phyloP scores from a whole-genome alignment of 2,329 filamentous ascomycete species.

The Periglandula ipomoeae region DNA sequence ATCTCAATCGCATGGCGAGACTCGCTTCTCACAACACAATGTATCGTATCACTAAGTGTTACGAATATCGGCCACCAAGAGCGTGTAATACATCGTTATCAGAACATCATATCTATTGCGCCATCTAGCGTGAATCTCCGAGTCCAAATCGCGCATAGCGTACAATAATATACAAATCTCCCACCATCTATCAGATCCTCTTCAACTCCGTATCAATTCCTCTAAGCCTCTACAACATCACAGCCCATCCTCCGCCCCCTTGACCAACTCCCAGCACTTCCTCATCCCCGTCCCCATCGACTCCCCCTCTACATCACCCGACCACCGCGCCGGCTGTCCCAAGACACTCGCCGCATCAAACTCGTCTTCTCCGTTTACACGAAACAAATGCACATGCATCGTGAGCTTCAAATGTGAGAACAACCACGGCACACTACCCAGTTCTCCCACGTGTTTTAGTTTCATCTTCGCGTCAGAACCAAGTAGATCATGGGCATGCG shows the following conservation, averaged over 20 bases:
- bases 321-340: constrained; percentile 18
- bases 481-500: constrained; percentile 17
- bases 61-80: no score
- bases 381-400: constrained; percentile 48
- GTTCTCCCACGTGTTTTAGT: constrained; percentile 27
- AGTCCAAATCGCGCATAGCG: no score
- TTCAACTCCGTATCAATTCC: no score
- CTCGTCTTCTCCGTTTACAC: constrained; percentile 17
- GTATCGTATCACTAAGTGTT: no score
- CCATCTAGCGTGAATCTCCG: no score
- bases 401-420: constrained; percentile 48
- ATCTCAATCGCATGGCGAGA: no score
- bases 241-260: constrained; percentile 12
- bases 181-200: no score
- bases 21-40: no score
- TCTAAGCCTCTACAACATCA: not conserved
- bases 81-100: no score
- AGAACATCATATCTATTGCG: no score
- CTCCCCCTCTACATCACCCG: constrained; percentile 33
- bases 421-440: constrained; percentile 47
- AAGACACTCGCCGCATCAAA: not conserved
- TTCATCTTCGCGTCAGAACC: not conserved
- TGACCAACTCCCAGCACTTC: constrained; percentile 43
- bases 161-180: no score
- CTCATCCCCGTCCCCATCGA: constrained; percentile 52